These are phyloP conservation scores for Huntiella decipiens DNA, from an alignment of 2,329 filamentous ascomycete species.

Conservation along the genomic window DNA sequence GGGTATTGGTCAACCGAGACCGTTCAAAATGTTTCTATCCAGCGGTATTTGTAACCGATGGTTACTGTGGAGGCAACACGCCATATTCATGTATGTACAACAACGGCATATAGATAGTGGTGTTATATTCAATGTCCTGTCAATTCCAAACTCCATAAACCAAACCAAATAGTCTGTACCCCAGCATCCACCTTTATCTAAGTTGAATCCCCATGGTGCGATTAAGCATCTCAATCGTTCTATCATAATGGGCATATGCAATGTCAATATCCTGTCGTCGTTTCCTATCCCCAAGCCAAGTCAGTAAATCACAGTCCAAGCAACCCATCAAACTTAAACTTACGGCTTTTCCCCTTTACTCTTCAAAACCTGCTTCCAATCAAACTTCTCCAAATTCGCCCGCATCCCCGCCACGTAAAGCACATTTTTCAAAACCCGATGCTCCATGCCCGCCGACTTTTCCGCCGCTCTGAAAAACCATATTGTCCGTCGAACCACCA, in stretches of 20 bases:
- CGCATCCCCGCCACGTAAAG: constrained; percentile 29
- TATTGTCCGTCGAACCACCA: constrained; percentile 42
- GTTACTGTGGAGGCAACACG: no score
- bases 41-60: no score
- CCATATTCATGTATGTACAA: no score
- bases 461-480: constrained; percentile 52
- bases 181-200: background rate
- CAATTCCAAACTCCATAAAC: no score
- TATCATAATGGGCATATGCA: constrained; percentile 42
- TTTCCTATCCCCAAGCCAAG: constrained; percentile 9
- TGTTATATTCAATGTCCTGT: no score
- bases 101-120: no score
- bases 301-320: background rate
- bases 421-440: constrained; percentile 52
- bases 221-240: constrained; percentile 55
- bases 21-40: no score
- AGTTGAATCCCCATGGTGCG: constrained; percentile 48
- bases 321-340: constrained; percentile 11
- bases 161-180: no score
- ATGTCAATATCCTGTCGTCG: constrained; percentile 14
- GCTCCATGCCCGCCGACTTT: constrained; percentile 46
- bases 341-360: constrained; percentile 10
- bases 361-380: constrained; percentile 11
- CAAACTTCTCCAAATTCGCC: constrained; percentile 14
- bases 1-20: no score